A percentile compares a stretch with the other conserved stretches of the same genome.
Evolutionary conservation across 495 filamentous ascomycete genomes (phyloP).

Genomic region (Pyronema omphalodes): DNA sequence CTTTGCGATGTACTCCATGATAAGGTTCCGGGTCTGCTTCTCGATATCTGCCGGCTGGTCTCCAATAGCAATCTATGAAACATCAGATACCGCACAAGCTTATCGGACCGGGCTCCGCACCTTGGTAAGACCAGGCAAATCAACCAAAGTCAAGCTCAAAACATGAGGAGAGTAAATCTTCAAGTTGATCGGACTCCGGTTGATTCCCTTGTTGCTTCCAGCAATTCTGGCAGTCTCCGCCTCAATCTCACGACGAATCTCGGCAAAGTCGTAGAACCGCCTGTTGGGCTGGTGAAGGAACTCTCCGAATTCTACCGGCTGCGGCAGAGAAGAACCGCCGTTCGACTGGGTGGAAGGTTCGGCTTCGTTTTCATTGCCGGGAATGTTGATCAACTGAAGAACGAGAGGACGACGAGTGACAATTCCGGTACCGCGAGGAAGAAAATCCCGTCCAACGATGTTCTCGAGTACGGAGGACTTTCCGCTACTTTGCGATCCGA

Average conservation of each 20-base stretch:
- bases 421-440: slow-evolving; percentile 91
- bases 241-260: slow-evolving; percentile 94
- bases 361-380: slow-evolving; percentile 29
- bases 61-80: slow-evolving; percentile 64
- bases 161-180: slow-evolving; percentile 98
- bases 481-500: slow-evolving; percentile 94
- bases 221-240: slow-evolving; percentile 89
- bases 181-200: slow-evolving; percentile 88
- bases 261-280: slow-evolving; percentile 76
- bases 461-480: slow-evolving; percentile 99
- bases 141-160: slow-evolving; percentile 86
- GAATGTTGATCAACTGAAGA: slow-evolving; percentile 93
- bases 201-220: slow-evolving; percentile 97
- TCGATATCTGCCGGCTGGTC: slow-evolving; percentile 97
- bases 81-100: neutral
- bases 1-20: slow-evolving; percentile 96
- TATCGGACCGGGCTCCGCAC: slow-evolving; percentile 27
- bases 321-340: slow-evolving; percentile 33
- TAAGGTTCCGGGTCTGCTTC: slow-evolving; percentile 92
- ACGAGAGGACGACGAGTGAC: slow-evolving; percentile 88
- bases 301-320: slow-evolving; percentile 74
- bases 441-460: slow-evolving; percentile 92
- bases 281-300: slow-evolving; percentile 86
- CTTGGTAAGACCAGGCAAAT: slow-evolving; percentile 91
- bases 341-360: neutral